Evolutionary conservation across 2,329 filamentous ascomycete species (phyloP), one percentile per base, ranked within the genome.

Genomic region (Nemania sp.): DNA sequence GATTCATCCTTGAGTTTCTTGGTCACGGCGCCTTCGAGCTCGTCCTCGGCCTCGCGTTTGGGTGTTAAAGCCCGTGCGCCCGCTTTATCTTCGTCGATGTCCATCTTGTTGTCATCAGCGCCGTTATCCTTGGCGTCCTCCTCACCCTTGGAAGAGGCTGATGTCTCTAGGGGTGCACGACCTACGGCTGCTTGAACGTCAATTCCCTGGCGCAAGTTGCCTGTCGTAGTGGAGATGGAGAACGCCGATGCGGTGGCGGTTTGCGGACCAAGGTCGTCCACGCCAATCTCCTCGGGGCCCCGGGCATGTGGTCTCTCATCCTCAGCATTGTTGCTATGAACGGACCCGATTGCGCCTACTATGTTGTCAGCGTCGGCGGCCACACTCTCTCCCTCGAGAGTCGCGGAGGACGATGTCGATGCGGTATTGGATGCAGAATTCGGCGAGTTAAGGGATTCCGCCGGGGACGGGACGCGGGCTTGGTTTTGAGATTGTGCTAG

Each of bases 221-320:
- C 68, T 49, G 67, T 75, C 57, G 79, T 74, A 20, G 77, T 71
- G 59, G 74, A 74, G 52, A 72, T 76, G 29, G 74, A 72, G 17
- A 61, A 48, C 42, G 74, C 78, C 15, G 73, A 77, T 55, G 76
- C 78, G 54, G 65, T 77, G 20, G 63, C 60, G 50, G 57, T 66
- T 75, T 91, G 93, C 10, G 90, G 87, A 0, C 95, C 95, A 66
- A 91, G 90, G 72, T 99, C 95, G 68, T 91, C 87, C 60, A 92
- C 87, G 4, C 93, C 94, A 52, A 98, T 90, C 67, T 91, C 83
- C 32, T 91, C 87, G 0, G 95, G 95, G 0, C 94, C 94, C 42
- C 92, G 84, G 0, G 90, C 92, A 75, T 96, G 92, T 5, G 92
- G 91, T 54, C 87, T 81, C 7, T 84, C 82, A 6, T 85, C 81